Evolutionary conservation across 768 basidiomycete genomes (phyloP), one percentile per base, ranked within the genome.

Genomic region (Tulasnella sp.): DNA sequence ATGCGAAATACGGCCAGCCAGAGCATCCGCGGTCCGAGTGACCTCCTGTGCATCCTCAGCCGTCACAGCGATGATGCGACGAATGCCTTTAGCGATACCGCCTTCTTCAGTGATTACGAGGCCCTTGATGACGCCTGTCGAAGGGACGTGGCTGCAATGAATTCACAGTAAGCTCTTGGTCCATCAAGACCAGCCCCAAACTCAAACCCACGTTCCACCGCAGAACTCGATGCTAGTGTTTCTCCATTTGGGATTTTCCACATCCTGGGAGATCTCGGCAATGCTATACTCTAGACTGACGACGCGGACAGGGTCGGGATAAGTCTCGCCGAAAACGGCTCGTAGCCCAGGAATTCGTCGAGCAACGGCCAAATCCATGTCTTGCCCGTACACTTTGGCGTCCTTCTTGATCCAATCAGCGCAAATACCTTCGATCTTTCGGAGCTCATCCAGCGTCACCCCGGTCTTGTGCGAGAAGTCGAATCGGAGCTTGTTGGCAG

Each of bases 381-480:
- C 94, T 82, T 93, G 91, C 82, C 94, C 91, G 82, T 86, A 97
- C 34, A 99, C 97, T 77, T 87, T 88, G 79, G 95, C 94, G 79
- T 97, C 95, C 82, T 87, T 89, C 81, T 88, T 88, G 83, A 99
- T 93, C 96, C 96, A 99, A 72, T 93, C 92, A 78, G 90, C 85
- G 80, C 90, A 91, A 86, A 94, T 90, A 8, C 82, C 81, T 83
- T 99, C 96, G 79, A 99, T 96, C 82, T 90, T 91, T 70, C 84
- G 81, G 40, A 99, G 87, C 71, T 99, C 96, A 2, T 88, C 83
- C 0, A 89, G 82, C n/a, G 88, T 82, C 78, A 99, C 92, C 77
- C 90, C 91, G 2, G 93, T 87, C 83, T 97, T 98, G 85, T 99
- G 97, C 22, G 94, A 96, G 83, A 99, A 99, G 83, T 99, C 97